Evolutionary conservation across 2,329 filamentous ascomycete genomes (phyloP), one percentile per base, ranked within the genome.

Genomic region (Apiospora hydei): DNA sequence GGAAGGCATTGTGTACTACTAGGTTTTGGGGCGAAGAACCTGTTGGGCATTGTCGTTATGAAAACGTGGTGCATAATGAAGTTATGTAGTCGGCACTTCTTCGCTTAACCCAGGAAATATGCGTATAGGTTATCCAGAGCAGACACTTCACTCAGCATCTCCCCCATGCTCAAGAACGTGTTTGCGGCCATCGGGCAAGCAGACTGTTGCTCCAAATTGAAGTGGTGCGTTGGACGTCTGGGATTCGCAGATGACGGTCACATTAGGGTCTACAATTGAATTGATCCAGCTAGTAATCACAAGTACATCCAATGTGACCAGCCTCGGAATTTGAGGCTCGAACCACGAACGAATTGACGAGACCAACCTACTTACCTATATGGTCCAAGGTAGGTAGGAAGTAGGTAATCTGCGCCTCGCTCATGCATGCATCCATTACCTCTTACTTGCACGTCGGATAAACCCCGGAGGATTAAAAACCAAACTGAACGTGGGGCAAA

Each of bases 1-100:
- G 85, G 85, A 84, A 72, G 86, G 86, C 0, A 76, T 83, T 5
- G 83, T 88, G 3, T 86, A 82, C 67, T 88, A 85, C 72, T 84
- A 73, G 41, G 18, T 4, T 64, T 11, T 38, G 16, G 3, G 38
- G 14, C 16, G 26, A 57, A 30, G 0, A 61, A 24, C 26, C 30
- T 5, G 16, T 38, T 61, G 38, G 10, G 38, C 38, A 34, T 38
- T 51, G 47, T 51, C 24, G 53, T 16, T 30, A 0, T n/a, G n/a
- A n/a, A n/a, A n/a, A n/a, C 6, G 21, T 13, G 18, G 16, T 18
- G 38, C 53, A 38, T 3, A 4, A 2, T 38, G 53, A 38, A 30
- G 26, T 30, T 30, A 30, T 21, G 16, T 14, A 38, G 18, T n/a
- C 21, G 16, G 16, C 53, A 61, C 16, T 38, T n/a, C 4, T 34